These are phyloP conservation scores for Quercus mongolica DNA, from an alignment of 306 rosid genomes.

Conservation along the genomic window DNA sequence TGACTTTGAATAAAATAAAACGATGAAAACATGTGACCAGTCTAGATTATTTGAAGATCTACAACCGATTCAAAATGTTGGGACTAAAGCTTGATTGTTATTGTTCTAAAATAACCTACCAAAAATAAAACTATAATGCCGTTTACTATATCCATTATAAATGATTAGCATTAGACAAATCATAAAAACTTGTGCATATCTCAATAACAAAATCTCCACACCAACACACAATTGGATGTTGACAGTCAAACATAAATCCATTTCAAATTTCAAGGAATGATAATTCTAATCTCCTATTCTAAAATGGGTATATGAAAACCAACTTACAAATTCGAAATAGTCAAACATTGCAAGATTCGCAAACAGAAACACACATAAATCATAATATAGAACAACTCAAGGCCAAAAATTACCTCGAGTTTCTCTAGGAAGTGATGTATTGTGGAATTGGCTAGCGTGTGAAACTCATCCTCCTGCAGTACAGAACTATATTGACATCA, in stretches of 20 bases:
- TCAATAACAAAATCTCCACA: background rate
- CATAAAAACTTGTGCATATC: background rate
- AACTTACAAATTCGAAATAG: background rate
- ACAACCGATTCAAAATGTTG: too few species aligned
- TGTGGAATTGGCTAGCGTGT: conserved; percentile 66
- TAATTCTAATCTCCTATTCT: background rate
- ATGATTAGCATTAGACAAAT: background rate
- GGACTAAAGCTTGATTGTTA: too few species aligned
- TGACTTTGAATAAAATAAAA: too few species aligned
- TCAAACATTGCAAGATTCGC: background rate
- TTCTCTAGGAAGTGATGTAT: conserved; percentile 75
- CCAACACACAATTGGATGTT: background rate
- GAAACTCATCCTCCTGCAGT: conserved; percentile 79
- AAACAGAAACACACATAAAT: background rate
- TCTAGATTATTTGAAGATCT: too few species aligned
- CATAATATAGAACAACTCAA: background rate
- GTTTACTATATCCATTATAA: background rate
- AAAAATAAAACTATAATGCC: background rate
- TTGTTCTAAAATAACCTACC: too few species aligned
- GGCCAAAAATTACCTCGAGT: conserved; percentile 54
- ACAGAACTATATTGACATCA: conserved; percentile 60
- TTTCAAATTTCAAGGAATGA: background rate
- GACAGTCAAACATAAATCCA: background rate
- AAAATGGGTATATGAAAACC: background rate
- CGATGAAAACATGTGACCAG: too few species aligned